phyloP scores from a whole-genome alignment of 352 stramenopile species.

The Phytophthora podocarpi region DNA sequence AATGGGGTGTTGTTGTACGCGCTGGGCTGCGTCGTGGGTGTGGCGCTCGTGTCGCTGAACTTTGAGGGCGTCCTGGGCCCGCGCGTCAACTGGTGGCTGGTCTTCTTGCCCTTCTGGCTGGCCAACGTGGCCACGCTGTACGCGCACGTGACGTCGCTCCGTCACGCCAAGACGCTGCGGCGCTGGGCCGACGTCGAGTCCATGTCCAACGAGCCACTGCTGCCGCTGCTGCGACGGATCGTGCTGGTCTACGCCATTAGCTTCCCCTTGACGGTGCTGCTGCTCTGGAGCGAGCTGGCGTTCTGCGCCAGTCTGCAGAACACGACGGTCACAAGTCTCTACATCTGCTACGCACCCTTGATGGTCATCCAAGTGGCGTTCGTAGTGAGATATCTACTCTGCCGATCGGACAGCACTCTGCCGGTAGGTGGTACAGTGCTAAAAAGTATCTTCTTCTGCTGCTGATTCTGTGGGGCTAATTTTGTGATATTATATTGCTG shows the following conservation, averaged over 20 bases:
- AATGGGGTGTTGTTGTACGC: constrained; percentile 81
- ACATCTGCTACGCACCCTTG: constrained; percentile 79
- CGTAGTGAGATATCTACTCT: constrained; percentile 82
- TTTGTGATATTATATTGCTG: constrained; percentile 10
- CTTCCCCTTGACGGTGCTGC: constrained; percentile 65
- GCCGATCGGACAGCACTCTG: constrained; percentile 73
- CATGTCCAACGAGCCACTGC: constrained; percentile 82
- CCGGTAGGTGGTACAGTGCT: constrained; percentile 70
- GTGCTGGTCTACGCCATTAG: constrained; percentile 79
- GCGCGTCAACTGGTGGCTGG: constrained; percentile 79
- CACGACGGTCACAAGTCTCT: constrained; percentile 58
- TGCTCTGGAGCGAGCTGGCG: constrained; percentile 84
- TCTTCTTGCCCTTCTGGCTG: constrained; percentile 84
- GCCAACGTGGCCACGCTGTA: constrained; percentile 65
- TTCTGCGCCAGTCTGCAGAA: constrained; percentile 79
- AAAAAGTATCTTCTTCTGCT: constrained; percentile 19
- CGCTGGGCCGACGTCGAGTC: constrained; percentile 80
- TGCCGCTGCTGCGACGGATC: constrained; percentile 77
- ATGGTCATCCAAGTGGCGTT: constrained; percentile 86
- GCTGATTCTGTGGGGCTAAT: background rate
- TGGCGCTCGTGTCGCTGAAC: constrained; percentile 79
- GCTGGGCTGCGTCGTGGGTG: constrained; percentile 71
- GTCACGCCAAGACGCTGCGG: constrained; percentile 67
- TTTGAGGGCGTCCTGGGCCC: constrained; percentile 69
- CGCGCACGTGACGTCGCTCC: constrained; percentile 66